Base-by-base conservation (phyloP, 2,329 filamentous ascomycete genomes). In the Tolypocladium inflatum region DNA sequence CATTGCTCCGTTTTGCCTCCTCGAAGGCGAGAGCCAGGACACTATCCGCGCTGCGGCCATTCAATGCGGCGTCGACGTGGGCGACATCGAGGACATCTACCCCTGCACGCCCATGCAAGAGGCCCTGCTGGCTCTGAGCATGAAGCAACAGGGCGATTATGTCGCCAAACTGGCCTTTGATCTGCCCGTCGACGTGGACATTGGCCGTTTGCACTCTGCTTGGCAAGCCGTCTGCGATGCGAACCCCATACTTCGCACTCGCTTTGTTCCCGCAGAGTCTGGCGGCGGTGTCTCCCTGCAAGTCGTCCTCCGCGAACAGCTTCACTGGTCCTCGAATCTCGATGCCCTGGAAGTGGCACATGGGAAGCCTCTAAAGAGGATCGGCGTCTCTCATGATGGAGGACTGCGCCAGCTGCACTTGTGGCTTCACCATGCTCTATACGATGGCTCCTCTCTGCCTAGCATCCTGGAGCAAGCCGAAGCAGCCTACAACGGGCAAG, bases 401-500 rank as follows among this genome's bases (percentile, higher is more conserved):
- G 23, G 19, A 3, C 26, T 30, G 3, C 11, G 33, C 26, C 55
- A 52, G 33, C 39, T 56, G 35, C 51, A 54, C 30, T 3, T 59
- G 43, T 75, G 50, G 68, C 71, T 43, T 73, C 73, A 76, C 53
- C 74, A 76, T 58, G 65, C 70, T 0, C 62, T 74, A 2, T 76
- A 75, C 43, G 74, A 76, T 57, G 74, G 72, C 17, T 61, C 63
- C 59, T 68, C 66, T 4, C 63, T 68, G 58, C 65, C 69, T 3
- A 39, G 70, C 33, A 61, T 74, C 5, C 55, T 73, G 17, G 56
- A 65, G 37, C 62, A 65, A 50, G 63, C 71, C 33, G 63, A 62
- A 15, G 60, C 61, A 19, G 64, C 65, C 11, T 64, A 63, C 26
- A 51, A 63, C 21, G 45, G 56, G 7, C 7, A 51, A 10, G 38